Conservation (phyloP, 2,329 filamentous ascomycete genomes). For the Phyllosticta ampelicida region DNA sequence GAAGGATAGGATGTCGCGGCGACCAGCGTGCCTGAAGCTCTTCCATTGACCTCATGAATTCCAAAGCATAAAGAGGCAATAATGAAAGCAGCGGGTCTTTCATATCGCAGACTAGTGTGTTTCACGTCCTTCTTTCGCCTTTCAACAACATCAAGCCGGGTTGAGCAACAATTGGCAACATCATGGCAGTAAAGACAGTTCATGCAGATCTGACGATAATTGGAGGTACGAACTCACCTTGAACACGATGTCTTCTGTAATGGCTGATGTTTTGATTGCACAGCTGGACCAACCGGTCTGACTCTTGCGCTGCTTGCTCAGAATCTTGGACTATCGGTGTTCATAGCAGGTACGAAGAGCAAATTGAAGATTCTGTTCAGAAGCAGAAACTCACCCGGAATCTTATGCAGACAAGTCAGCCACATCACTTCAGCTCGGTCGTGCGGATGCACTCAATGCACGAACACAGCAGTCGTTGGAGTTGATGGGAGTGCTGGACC, state of each 20-base stretch:
- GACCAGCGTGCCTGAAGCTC: neutral
- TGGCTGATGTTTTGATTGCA: neutral
- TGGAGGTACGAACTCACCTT: conserved; percentile 11
- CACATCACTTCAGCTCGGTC: conserved; percentile 30
- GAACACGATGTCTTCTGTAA: neutral
- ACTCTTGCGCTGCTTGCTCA: conserved; percentile 36
- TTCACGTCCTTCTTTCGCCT: neutral
- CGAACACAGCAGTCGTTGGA: conserved; percentile 41
- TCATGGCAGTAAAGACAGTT: conserved; percentile 6
- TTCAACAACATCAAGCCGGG: neutral
- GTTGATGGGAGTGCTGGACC: conserved; percentile 33
- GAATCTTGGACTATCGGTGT: conserved; percentile 32
- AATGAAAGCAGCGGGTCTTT: neutral
- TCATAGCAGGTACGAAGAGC: conserved; percentile 21
- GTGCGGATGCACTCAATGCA: conserved; percentile 41
- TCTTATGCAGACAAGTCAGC: conserved; percentile 3
- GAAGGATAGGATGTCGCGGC: neutral
- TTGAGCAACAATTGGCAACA: neutral
- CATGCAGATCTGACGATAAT: conserved; percentile 11
- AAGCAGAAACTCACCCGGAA: neutral
- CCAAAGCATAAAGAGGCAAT: neutral
- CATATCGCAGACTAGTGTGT: neutral
- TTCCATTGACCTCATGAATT: neutral
- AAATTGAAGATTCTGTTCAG: neutral
- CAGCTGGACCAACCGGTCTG: conserved; percentile 39